phyloP scores from a whole-genome alignment of 2,329 filamentous ascomycete genomes.

The Ophiocordyceps polyrhachis-furcata region DNA sequence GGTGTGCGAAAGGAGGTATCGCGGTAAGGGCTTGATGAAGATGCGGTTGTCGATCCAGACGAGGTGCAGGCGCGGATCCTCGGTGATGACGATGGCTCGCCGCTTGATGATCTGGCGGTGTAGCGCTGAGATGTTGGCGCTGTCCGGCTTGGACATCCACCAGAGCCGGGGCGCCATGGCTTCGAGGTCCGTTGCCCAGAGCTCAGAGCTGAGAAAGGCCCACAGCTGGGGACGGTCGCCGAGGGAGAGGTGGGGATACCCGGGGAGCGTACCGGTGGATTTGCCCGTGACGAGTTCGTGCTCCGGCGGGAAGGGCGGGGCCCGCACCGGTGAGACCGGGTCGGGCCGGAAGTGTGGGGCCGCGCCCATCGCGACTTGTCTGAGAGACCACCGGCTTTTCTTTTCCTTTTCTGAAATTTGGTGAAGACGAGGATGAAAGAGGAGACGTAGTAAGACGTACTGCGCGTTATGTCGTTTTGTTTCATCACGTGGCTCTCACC shows the following conservation, averaged over 20 bases:
- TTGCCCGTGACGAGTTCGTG: not conserved
- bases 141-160: conserved; percentile 7
- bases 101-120: conserved; percentile 19
- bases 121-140: conserved; percentile 13
- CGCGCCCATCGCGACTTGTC: not conserved
- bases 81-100: conserved; percentile 19
- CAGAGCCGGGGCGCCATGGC: conserved; percentile 3
- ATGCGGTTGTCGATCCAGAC: conserved; percentile 21
- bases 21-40: conserved; percentile 23
- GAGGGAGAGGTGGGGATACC: not conserved
- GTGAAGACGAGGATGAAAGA: not conserved
- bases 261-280: not conserved
- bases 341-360: not conserved
- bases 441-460: not conserved
- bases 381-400: not conserved
- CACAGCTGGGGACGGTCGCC: not conserved
- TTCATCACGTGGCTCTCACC: not conserved
- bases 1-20: conserved; percentile 13
- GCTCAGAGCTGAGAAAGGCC: not conserved
- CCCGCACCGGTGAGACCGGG: too few species aligned
- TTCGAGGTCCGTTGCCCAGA: not conserved
- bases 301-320: not conserved
- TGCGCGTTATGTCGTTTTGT: not conserved
- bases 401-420: not conserved
- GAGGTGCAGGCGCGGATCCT: conserved; percentile 21